Conservation (phyloP, 2,329 filamentous ascomycete genomes). For the Hawksworthiomyces lignivorus region DNA sequence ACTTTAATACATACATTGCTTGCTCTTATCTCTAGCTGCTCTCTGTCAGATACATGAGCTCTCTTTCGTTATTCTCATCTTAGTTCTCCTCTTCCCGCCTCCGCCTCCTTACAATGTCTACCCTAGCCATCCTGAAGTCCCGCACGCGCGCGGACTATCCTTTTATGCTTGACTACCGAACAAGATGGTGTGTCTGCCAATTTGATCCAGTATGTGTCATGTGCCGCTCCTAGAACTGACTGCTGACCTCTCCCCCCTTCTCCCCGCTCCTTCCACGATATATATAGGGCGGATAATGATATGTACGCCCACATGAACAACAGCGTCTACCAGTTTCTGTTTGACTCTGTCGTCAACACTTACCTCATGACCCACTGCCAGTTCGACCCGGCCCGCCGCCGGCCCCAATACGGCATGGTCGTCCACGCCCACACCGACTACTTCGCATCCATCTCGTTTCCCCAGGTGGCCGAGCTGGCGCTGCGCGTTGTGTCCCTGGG, state of each 20-base stretch:
- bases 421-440: constrained; percentile 83
- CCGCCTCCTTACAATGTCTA: constrained; percentile 23
- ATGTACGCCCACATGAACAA: constrained; percentile 96
- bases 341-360: constrained; percentile 84
- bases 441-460: constrained; percentile 74
- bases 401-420: constrained; percentile 70
- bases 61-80: background rate
- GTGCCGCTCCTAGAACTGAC: background rate
- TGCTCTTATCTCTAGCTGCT: too few species aligned
- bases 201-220: background rate
- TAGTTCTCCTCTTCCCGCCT: too few species aligned
- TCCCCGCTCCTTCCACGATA: too few species aligned
- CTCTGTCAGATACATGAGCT: too few species aligned
- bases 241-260: background rate
- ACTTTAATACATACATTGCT: too few species aligned
- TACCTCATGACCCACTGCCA: constrained; percentile 76
- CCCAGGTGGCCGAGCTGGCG: constrained; percentile 71
- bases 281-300: constrained; percentile 88
- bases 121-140: constrained; percentile 42
- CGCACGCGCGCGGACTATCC: constrained; percentile 65
- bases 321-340: constrained; percentile 75
- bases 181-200: constrained; percentile 74
- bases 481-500: constrained; percentile 78
- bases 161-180: constrained; percentile 74
- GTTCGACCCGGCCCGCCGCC: constrained; percentile 60